A percentile compares a stretch with the other conserved stretches of the same genome.
Evolutionary conservation across 2,329 filamentous ascomycete genomes (phyloP).

Genomic region (Graphilbum fragrans): DNA sequence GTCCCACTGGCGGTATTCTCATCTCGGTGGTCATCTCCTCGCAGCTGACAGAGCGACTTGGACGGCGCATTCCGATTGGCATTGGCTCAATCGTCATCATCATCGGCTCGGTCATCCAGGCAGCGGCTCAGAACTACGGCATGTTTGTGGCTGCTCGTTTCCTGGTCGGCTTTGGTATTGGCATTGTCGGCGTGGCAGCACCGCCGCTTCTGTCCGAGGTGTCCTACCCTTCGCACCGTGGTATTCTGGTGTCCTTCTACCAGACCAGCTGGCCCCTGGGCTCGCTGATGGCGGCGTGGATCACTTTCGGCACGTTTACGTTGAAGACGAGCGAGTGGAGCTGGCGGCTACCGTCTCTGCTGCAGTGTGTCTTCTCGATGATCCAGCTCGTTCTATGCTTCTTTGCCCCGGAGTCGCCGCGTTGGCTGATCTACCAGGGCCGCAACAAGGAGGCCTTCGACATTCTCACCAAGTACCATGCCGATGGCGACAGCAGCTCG

Average conservation of each 20-base stretch:
- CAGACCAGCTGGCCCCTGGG: slow-evolving; percentile 78
- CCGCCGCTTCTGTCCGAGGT: slow-evolving; percentile 36
- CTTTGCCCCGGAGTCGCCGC: slow-evolving; percentile 15
- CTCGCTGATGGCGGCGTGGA: slow-evolving; percentile 59
- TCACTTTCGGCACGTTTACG: slow-evolving; percentile 46
- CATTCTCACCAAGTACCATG: slow-evolving; percentile 10
- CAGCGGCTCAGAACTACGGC: slow-evolving; percentile 42
- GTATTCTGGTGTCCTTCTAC: slow-evolving; percentile 61
- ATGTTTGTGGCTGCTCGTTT: slow-evolving; percentile 61
- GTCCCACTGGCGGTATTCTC: slow-evolving; percentile 18
- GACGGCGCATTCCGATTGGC: slow-evolving; percentile 60
- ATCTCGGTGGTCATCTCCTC: slow-evolving; percentile 6
- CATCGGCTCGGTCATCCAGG: slow-evolving; percentile 62
- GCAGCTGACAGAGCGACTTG: slow-evolving; percentile 40
- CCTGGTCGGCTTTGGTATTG: slow-evolving; percentile 53
- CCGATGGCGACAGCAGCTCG: slow-evolving; percentile 7
- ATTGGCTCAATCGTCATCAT: slow-evolving; percentile 60
- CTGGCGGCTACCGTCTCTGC: slow-evolving; percentile 18
- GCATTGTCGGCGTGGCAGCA: slow-evolving; percentile 23
- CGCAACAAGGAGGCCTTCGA: slow-evolving; percentile 5
- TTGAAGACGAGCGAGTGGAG: slow-evolving; percentile 14
- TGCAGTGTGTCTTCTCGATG: slow-evolving; percentile 1
- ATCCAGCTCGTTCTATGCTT: slow-evolving; percentile 10
- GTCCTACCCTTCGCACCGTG: slow-evolving; percentile 66
- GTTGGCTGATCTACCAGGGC: slow-evolving; percentile 16